phyloP scores from a whole-genome alignment of 2,329 filamentous ascomycete species.

The Ilyonectria sp. region DNA sequence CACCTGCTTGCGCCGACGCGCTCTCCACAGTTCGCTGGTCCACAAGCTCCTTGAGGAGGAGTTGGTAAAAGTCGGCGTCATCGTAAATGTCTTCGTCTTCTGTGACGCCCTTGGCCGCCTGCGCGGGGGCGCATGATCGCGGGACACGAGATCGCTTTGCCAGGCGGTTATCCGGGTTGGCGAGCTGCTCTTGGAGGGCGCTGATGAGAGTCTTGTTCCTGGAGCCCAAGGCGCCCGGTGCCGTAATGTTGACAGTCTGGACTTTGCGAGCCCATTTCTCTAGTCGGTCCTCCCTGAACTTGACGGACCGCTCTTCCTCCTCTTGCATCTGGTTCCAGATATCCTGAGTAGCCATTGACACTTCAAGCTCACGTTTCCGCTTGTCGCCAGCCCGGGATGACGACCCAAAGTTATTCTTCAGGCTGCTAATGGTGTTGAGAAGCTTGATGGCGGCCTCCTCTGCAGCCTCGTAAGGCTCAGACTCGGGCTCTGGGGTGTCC shows the following conservation, averaged over 20 bases:
- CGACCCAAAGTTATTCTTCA: conserved; percentile 74
- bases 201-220: conserved; percentile 68
- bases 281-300: conserved; percentile 79
- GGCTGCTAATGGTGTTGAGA: conserved; percentile 83
- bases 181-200: conserved; percentile 78
- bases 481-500: conserved; percentile 55
- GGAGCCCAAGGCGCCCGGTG: conserved; percentile 46
- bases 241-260: conserved; percentile 61
- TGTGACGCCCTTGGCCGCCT: conserved; percentile 70
- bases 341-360: conserved; percentile 71
- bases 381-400: conserved; percentile 70
- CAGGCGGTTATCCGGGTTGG: conserved; percentile 73
- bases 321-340: conserved; percentile 82
- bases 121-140: conserved; percentile 82
- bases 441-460: conserved; percentile 89
- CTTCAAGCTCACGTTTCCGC: conserved; percentile 69
- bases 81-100: conserved; percentile 83
- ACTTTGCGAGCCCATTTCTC: conserved; percentile 92
- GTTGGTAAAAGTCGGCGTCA: conserved; percentile 94
- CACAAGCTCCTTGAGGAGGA: conserved; percentile 92
- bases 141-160: conserved; percentile 79
- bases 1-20: conserved; percentile 62
- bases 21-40: conserved; percentile 86
- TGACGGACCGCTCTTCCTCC: conserved; percentile 72
- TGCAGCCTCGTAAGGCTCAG: conserved; percentile 78